Base-by-base conservation (phyloP, 1,139 yeast species). In the Yamadazyma dushanensis region DNA sequence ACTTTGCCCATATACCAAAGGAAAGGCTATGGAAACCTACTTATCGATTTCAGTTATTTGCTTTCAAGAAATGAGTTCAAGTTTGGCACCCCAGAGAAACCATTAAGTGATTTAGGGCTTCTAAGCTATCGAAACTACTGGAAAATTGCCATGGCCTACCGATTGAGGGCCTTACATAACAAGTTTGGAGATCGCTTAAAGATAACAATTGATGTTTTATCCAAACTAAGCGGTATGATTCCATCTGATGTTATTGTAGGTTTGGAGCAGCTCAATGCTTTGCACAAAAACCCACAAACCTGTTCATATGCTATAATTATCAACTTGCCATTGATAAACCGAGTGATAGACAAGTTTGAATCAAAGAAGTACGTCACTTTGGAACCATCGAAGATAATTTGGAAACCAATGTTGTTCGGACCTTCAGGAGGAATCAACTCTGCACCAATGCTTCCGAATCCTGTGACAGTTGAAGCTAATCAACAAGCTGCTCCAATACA, bases 61-160 rank as follows among this genome's bases (percentile, higher is more conserved):
- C 61, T 92, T 31, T 76, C 90, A 2, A 67, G 85, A 37, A 70
- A 77, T 39, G 97, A 92, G 54, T 79, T 78, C 47, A 82, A 81
- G 43, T 75, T 76, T 38, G 98, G 98, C 0, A 86, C 97, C 0
- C 98, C 98, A 0, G 98, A 92, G 50, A 90, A 90, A 53, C 97
- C 98, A 0, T 67, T 92, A 36, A 83, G 95, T 49, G 94, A 85
- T 47, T 65, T 90, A 37, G 98, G 98, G 0, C 64, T 89, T 32
- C 61, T 86, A 21, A 85, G 96, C 45, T 92, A 92, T 58, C 68
- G 95, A 45, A 85, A 82, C 49, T 92, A 85, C 57, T 92, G 98
- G 97, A 81, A 77, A 47, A 61, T 80, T 2, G 67, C 83, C 5
- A 65, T 87, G 14, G 83, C 89, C 16, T 66, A 50, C 26, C 56